A percentile compares a stretch with the other conserved stretches of the same genome.
phyloP scores from a whole-genome alignment of 441 rosid species.

The Rhodomyrtus psidioides region DNA sequence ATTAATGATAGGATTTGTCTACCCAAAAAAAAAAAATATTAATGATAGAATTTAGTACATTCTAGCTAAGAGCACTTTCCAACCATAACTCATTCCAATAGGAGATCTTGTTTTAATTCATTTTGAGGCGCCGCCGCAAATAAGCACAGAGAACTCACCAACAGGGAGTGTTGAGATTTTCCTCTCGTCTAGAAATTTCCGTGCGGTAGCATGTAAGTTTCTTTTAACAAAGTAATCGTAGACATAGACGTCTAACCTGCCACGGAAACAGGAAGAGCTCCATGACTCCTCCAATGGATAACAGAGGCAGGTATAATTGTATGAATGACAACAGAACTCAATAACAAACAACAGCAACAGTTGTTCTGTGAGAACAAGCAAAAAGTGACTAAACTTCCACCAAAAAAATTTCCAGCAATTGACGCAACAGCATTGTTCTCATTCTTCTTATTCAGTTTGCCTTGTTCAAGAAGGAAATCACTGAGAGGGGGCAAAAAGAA shows the following conservation, averaged over 20 bases:
- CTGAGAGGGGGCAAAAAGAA: not conserved
- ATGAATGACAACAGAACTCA: not conserved
- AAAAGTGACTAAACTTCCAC: not conserved
- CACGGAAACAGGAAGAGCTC: not conserved
- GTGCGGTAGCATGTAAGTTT: constrained; percentile 81
- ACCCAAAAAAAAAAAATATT: not conserved
- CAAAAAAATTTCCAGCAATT: not conserved
- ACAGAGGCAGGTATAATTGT: not conserved
- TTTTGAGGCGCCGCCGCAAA: not conserved
- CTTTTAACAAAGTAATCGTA: constrained; percentile 87
- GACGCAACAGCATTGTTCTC: not conserved
- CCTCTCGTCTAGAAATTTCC: constrained; percentile 86
- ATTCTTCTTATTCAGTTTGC: not conserved
- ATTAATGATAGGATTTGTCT: not conserved
- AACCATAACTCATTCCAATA: not conserved
- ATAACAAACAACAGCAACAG: not conserved
- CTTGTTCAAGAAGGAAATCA: not conserved
- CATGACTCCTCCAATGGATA: not conserved
- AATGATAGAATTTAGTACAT: not conserved
- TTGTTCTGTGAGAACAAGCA: not conserved
- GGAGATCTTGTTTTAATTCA: not conserved
- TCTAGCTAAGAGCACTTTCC: not conserved
- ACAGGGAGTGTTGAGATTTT: constrained; percentile 84
- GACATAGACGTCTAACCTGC: constrained; percentile 91
- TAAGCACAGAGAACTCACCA: constrained; percentile 31